Conservation (phyloP, 805 yeast species). For the Lipomyces chichibuensis region DNA sequence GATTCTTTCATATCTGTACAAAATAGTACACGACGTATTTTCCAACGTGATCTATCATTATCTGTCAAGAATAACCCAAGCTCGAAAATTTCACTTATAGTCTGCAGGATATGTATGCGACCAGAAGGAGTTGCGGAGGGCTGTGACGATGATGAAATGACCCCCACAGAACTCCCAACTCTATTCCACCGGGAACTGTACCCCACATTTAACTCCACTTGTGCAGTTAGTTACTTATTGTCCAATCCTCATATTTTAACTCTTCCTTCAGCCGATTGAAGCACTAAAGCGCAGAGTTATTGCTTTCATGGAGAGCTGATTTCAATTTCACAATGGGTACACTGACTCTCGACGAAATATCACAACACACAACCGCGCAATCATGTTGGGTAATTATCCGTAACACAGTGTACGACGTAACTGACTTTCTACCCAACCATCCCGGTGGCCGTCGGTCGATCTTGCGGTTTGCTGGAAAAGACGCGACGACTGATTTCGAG, state of each 20-base stretch:
- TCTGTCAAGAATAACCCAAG: neutral
- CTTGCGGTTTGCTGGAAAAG: slow-evolving; percentile 54
- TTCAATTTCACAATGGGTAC: slow-evolving; percentile 5
- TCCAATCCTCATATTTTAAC: too few species aligned
- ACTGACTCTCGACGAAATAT: slow-evolving; percentile 35
- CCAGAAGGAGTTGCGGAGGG: too few species aligned
- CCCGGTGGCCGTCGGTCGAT: slow-evolving; percentile 59
- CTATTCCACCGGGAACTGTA: neutral
- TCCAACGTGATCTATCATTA: neutral
- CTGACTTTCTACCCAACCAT: slow-evolving; percentile 41
- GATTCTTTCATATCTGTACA: neutral
- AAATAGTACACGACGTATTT: neutral
- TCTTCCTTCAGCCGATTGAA: too few species aligned
- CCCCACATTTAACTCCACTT: neutral
- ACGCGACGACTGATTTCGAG: slow-evolving; percentile 49
- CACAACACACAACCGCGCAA: slow-evolving; percentile 36
- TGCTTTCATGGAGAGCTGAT: neutral
- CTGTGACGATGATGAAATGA: too few species aligned
- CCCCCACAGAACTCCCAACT: neutral
- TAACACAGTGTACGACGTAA: slow-evolving; percentile 47
- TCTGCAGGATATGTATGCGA: too few species aligned
- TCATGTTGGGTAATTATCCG: slow-evolving; percentile 45
- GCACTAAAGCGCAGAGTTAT: too few species aligned
- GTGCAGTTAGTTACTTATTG: too few species aligned
- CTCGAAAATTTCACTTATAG: too few species aligned